Evolutionary conservation across 2,329 filamentous ascomycete species (phyloP).

Genomic region (Elsinoe australis): DNA sequence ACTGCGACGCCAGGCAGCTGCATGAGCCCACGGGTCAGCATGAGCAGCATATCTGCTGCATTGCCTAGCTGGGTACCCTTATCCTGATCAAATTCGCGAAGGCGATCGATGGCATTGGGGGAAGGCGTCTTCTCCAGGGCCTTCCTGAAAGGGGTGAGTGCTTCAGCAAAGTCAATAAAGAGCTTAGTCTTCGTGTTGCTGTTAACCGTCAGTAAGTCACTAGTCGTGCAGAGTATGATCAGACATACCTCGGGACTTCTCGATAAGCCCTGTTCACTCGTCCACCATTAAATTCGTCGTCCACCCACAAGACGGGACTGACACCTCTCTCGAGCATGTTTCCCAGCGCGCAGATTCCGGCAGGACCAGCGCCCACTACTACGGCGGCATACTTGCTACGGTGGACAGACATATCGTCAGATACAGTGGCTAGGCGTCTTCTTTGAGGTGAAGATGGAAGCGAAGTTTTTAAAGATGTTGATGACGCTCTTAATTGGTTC

Average conservation of each 20-base stretch:
- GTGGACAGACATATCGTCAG: constrained; percentile 20
- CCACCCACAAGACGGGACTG: constrained; percentile 51
- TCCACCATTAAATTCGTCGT: constrained; percentile 46
- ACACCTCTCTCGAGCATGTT: constrained; percentile 51
- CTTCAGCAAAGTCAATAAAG: constrained; percentile 52
- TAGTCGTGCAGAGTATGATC: neutral
- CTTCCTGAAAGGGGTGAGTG: constrained; percentile 45
- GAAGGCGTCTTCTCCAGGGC: constrained; percentile 42
- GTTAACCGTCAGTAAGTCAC: constrained; percentile 20
- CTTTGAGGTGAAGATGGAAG: neutral
- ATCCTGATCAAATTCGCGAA: constrained; percentile 49
- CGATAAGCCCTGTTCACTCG: constrained; percentile 45
- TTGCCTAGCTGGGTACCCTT: constrained; percentile 51
- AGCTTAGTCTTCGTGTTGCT: constrained; percentile 56
- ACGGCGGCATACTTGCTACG: constrained; percentile 42
- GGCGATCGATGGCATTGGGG: constrained; percentile 48
- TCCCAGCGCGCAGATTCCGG: constrained; percentile 54
- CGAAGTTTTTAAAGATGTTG: neutral
- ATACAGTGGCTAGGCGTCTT: constrained; percentile 1
- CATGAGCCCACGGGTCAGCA: constrained; percentile 42
- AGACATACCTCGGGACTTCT: constrained; percentile 49
- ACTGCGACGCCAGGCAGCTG: constrained; percentile 35
- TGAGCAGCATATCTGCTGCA: constrained; percentile 49
- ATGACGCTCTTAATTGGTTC: too few species aligned
- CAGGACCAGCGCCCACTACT: constrained; percentile 52